Evolutionary conservation across 2,329 filamentous ascomycete species (phyloP), one percentile per base, ranked within the genome.

Genomic region (Catunica adiposa): DNA sequence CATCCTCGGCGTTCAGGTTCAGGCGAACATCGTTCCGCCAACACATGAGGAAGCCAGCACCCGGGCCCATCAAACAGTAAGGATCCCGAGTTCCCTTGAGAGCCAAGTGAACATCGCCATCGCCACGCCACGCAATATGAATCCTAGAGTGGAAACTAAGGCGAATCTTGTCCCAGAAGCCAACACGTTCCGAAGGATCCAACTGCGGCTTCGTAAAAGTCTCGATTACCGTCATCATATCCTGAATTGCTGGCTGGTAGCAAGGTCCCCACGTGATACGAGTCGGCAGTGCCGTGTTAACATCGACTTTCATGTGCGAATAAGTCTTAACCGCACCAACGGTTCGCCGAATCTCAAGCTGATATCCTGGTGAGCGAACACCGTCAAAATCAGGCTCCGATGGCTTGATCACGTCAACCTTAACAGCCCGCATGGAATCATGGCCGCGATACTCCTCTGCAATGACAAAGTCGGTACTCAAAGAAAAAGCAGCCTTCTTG

Each of bases 141-240:
- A 97, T 80, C 20, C 88, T 81, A 1, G 94, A 97, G 68, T 98
- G 92, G 67, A 96, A 94, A 63, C 84, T 89, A 38, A 98, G 76
- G 55, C 92, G 78, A 53, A 98, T 89, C 73, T 98, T 98, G 70
- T 98, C 92, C 92, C 92, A 98, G 71, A 98, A 98, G 2, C 92
- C 92, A 50, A 94, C 88, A 56, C 85, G 78, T 61, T 98, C 94
- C 0, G 92, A 97, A 1, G 86, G 84, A 66, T 98, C 94, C 26
- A 96, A 75, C 60, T 90, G 89, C 6, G 90, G 88, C 66, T 98
- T 98, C 0, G 90, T 96, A 66, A 98, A 97, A 1, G 86, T 90
- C 68, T 98, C 92, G 59, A 98, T 86, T 25, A 89, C 89, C 78
- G 97, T 96, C 92, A 98, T 98, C 85, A 97, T 95, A 65, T 98